Base-by-base conservation (phyloP, 176 grass and related monocot species). In the Rhynchospora tenuis region DNA sequence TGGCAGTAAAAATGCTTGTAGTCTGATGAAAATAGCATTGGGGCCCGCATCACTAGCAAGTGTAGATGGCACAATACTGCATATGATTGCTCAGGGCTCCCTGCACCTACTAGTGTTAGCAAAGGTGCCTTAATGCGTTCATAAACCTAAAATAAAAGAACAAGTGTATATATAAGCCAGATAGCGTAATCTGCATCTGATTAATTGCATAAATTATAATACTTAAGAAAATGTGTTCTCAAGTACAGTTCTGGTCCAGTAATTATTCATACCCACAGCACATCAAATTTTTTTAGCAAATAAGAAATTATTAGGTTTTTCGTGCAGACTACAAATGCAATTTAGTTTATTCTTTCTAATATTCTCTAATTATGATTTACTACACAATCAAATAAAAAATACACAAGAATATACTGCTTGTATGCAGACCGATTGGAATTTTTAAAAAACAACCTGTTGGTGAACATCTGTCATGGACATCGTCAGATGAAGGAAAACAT, bases 401-500 rank as follows among this genome's bases (percentile, higher is more conserved):
- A 6, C 54, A 27, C 31, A 83, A 83, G 20, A 43, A 24, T 54
- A 74, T 24, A 17, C 16, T 64, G 33, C 33, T 5, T 63, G 47
- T 56, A n/a, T 50, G 71, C 46, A 52, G 24, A 76, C 7, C 73
- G 56, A 77, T 55, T 29, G 83, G 59, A 12, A 80, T 83, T 63
- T 50, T 42, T 80, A 24, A 55, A 48, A 88, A 42, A 56, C 17
- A 65, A 98, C 97, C 97, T 99, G 97, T 87, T 99, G 97, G 83
- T 99, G 97, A 81, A 99, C 97, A 91, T 96, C 97, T 84, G 89
- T 99, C 97, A 99, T 99, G 54, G 97, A 99, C 97, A 99, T 99
- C 51, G 97, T 99, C 81, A 99, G 80, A 85, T 99, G 97, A 74
- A 96, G 88, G 89, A 99, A 99, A 79, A 99, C 89, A 85, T 99